phyloP scores from a whole-genome alignment of 805 yeast species.

The Metschnikowia henanensis region DNA sequence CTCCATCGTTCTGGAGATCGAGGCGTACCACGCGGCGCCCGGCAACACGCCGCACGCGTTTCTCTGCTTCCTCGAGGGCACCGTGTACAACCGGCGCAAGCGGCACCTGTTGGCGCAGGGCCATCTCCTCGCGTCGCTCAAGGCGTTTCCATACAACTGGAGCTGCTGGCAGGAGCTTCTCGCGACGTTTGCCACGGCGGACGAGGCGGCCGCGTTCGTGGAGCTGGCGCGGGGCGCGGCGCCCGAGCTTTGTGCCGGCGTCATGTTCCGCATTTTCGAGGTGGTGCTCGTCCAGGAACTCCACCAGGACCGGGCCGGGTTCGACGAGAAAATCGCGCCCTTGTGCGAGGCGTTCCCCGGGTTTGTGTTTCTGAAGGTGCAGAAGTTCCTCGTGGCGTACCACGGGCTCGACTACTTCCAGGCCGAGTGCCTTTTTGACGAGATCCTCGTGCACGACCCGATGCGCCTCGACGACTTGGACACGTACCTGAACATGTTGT shows the following conservation, averaged over 20 bases:
- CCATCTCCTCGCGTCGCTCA: slow-evolving; percentile 58
- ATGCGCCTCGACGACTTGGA: slow-evolving; percentile 88
- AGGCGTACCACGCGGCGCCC: slow-evolving; percentile 22
- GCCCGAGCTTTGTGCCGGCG: slow-evolving; percentile 27
- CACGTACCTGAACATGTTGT: slow-evolving; percentile 89
- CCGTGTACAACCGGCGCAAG: slow-evolving; percentile 61
- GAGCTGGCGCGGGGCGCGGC: slow-evolving; percentile 38
- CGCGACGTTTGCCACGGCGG: slow-evolving; percentile 57
- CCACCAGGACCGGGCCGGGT: slow-evolving; percentile 59
- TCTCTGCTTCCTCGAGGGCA: slow-evolving; percentile 70
- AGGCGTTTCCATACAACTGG: slow-evolving; percentile 85
- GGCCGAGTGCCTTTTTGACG: slow-evolving; percentile 79
- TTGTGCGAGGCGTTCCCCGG: slow-evolving; percentile 63
- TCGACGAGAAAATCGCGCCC: slow-evolving; percentile 49
- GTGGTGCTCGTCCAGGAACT: slow-evolving; percentile 75
- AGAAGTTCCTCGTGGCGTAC: slow-evolving; percentile 78
- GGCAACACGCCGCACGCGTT: slow-evolving; percentile 50
- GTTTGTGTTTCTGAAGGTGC: slow-evolving; percentile 73
- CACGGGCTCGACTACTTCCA: slow-evolving; percentile 82
- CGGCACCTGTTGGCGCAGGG: slow-evolving; percentile 61
- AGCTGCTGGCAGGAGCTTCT: slow-evolving; percentile 86
- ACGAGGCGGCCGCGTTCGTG: slow-evolving; percentile 51
- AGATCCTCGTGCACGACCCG: slow-evolving; percentile 72
- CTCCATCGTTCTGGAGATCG: slow-evolving; percentile 41
- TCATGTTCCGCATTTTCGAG: slow-evolving; percentile 56